These are phyloP conservation scores for Crassisporium funariophilum DNA, from an alignment of 768 basidiomycete species.

Conservation along the genomic window DNA sequence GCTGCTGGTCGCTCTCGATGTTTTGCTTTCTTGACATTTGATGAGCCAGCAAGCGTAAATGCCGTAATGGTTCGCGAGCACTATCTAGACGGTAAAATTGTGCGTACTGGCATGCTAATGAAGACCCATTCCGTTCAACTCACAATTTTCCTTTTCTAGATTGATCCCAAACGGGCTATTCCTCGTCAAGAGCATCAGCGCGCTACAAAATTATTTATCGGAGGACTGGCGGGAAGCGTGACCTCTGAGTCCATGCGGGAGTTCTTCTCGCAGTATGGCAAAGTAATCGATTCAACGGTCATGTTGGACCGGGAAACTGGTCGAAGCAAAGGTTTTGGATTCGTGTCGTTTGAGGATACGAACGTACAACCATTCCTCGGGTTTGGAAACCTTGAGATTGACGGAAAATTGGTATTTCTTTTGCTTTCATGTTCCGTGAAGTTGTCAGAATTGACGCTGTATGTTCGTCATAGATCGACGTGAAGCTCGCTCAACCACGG, in stretches of 20 bases:
- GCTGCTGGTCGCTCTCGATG: slow-evolving; percentile 92
- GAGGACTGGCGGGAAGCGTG: slow-evolving; percentile 88
- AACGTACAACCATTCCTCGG: slow-evolving; percentile 88
- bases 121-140: background rate
- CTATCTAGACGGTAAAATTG: slow-evolving; percentile 95
- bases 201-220: slow-evolving; percentile 94
- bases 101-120: slow-evolving; percentile 43
- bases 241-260: slow-evolving; percentile 93
- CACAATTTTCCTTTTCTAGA: slow-evolving; percentile 49
- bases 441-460: background rate
- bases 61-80: slow-evolving; percentile 96
- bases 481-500: slow-evolving; percentile 93
- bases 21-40: slow-evolving; percentile 97
- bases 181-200: slow-evolving; percentile 94
- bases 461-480: slow-evolving; percentile 73
- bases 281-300: slow-evolving; percentile 96
- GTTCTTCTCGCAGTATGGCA: slow-evolving; percentile 93
- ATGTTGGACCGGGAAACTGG: slow-evolving; percentile 98
- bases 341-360: slow-evolving; percentile 94
- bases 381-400: slow-evolving; percentile 87
- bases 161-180: slow-evolving; percentile 99
- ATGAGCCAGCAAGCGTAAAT: slow-evolving; percentile 90
- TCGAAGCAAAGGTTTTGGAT: slow-evolving; percentile 95
- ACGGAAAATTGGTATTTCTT: slow-evolving; percentile 85
- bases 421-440: background rate